Percentiles rank a stretch among this genome's conserved stretches.
Evolutionary conservation across 805 yeast species (phyloP).

Genomic region (Saccharomycopsis fibuligera): DNA sequence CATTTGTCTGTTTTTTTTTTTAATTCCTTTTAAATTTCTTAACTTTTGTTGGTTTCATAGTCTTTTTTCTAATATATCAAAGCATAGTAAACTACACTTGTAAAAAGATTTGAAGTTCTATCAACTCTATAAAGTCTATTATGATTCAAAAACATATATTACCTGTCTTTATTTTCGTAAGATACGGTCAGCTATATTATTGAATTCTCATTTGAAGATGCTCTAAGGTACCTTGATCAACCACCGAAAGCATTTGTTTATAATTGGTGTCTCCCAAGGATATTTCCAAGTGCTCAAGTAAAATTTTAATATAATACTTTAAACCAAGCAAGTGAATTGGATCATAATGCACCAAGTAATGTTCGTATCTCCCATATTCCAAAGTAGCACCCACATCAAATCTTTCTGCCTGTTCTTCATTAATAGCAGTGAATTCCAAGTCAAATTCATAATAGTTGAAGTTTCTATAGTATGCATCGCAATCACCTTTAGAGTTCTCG

Average conservation of each 20-base stretch:
- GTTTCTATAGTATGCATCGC: constrained; percentile 43
- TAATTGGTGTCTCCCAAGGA: constrained; percentile 30
- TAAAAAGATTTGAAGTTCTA: too few relatives aligned
- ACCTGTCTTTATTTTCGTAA: not conserved
- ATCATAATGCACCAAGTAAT: constrained; percentile 35
- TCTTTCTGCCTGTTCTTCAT: constrained; percentile 23
- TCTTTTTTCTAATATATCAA: too few relatives aligned
- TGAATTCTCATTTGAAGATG: constrained; percentile 24
- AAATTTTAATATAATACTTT: constrained; percentile 35
- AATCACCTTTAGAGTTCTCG: constrained; percentile 54
- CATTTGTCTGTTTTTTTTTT: too few relatives aligned
- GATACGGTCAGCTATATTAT: not conserved
- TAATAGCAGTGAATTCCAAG: constrained; percentile 23
- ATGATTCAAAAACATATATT: too few relatives aligned
- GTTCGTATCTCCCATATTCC: constrained; percentile 39
- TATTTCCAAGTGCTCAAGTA: constrained; percentile 27
- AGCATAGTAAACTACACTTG: too few relatives aligned
- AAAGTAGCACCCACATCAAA: constrained; percentile 29
- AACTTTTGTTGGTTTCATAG: too few relatives aligned
- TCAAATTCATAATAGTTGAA: constrained; percentile 33
- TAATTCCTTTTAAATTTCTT: too few relatives aligned
- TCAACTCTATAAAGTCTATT: too few relatives aligned
- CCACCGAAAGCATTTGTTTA: constrained; percentile 29
- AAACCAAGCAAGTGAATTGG: constrained; percentile 50
- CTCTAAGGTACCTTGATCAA: constrained; percentile 29